These are phyloP conservation scores for Eucalyptus cloeziana DNA, from an alignment of 345 rosid species.

Conservation along the genomic window DNA sequence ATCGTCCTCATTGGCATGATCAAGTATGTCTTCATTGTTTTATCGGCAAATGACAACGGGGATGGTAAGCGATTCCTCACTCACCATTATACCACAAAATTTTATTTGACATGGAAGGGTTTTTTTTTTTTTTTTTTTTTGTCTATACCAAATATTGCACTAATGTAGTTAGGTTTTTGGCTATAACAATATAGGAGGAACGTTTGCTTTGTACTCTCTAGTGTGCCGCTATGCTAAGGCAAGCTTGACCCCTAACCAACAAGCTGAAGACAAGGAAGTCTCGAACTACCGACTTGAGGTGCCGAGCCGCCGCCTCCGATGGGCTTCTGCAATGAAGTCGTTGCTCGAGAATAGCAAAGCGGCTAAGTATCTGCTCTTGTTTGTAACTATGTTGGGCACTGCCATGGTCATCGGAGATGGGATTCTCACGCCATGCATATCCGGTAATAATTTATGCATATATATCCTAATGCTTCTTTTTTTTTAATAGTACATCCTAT, in stretches of 20 bases:
- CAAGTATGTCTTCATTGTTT: conserved; percentile 13
- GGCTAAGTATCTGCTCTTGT: conserved; percentile 6
- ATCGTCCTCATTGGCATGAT: not conserved
- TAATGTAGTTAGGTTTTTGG: not conserved
- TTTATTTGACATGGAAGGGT: not conserved
- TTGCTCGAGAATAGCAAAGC: conserved; percentile 1
- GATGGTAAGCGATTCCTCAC: conserved; percentile 1
- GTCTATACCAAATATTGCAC: too few relatives aligned
- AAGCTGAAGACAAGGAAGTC: conserved; percentile 8
- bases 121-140: too few relatives aligned
- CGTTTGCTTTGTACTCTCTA: conserved; percentile 19
- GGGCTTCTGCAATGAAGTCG: conserved; percentile 4
- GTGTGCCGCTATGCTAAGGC: conserved; percentile 16
- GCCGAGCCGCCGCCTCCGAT: not conserved
- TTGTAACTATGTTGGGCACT: conserved; percentile 10
- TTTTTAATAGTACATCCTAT: not conserved
- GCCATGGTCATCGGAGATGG: conserved; percentile 36
- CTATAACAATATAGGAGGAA: conserved; percentile 9
- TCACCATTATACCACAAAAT: not conserved
- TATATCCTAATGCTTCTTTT: not conserved
- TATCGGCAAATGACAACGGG: conserved; percentile 18
- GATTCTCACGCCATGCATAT: conserved; percentile 18
- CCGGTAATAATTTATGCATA: not conserved
- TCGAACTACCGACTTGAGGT: conserved; percentile 1
- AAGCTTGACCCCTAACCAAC: conserved; percentile 13